Evolutionary conservation across 208 protist species (phyloP).

Genomic region (Trichomonas gallinae): DNA sequence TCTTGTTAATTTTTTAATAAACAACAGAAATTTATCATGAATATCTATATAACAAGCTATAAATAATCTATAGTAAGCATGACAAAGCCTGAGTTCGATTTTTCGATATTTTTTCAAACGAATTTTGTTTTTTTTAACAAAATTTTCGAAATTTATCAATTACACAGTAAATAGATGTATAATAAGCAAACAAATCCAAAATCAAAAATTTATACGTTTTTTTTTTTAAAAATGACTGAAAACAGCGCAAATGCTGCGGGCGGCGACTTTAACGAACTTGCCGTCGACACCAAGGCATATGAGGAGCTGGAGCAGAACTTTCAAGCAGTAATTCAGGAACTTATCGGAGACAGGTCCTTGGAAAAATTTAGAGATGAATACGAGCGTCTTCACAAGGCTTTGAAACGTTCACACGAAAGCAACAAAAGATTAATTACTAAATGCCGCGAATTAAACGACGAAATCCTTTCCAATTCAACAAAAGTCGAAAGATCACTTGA

Average conservation of each 20-base stretch:
- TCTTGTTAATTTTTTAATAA: too few relatives aligned
- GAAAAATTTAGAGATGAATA: conserved; percentile 83
- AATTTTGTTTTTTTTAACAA: too few relatives aligned
- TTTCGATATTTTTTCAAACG: too few relatives aligned
- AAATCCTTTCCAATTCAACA: conserved; percentile 73
- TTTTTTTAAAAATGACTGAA: background rate
- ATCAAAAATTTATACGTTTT: too few relatives aligned
- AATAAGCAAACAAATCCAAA: too few relatives aligned
- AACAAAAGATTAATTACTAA: conserved; percentile 82
- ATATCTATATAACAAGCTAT: too few relatives aligned
- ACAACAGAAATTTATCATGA: too few relatives aligned
- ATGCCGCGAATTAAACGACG: conserved; percentile 69
- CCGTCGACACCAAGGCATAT: conserved; percentile 50
- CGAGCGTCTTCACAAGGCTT: conserved; percentile 81
- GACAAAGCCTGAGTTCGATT: too few relatives aligned
- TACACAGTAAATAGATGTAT: too few relatives aligned
- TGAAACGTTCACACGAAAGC: conserved; percentile 83
- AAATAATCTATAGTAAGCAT: too few relatives aligned
- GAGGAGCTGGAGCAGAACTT: conserved; percentile 77
- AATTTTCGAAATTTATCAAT: too few relatives aligned
- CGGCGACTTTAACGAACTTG: background rate
- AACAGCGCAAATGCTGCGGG: background rate
- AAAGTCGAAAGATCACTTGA: conserved; percentile 85
- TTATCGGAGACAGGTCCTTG: conserved; percentile 70
- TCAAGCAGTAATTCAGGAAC: conserved; percentile 60